Conservation (phyloP, 495 filamentous ascomycete genomes). For the Glonium stellatum region DNA sequence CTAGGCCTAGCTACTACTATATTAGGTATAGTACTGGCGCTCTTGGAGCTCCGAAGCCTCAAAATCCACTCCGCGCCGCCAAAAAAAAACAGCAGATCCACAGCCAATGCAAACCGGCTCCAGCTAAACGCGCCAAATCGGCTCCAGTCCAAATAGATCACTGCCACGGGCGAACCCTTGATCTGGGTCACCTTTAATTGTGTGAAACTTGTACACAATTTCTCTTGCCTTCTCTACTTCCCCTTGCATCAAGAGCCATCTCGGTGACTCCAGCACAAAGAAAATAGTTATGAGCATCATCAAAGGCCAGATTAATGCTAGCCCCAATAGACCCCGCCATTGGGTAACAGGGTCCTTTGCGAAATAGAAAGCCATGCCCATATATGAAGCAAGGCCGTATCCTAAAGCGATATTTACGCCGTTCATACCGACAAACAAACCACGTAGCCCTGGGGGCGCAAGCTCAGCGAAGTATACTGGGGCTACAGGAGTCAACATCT, state of each 20-base stretch:
- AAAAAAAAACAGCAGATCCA: no score
- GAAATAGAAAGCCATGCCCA: conserved; percentile 25
- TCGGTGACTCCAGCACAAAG: conserved; percentile 20
- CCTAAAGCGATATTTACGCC: conserved; percentile 26
- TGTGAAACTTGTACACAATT: conserved; percentile 24
- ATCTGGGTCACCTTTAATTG: conserved; percentile 12
- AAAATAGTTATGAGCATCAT: conserved; percentile 21
- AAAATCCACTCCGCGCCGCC: no score
- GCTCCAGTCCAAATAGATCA: no score
- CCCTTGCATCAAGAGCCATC: conserved; percentile 21
- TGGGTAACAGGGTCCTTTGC: conserved; percentile 5
- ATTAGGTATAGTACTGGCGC: no score
- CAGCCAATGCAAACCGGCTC: no score
- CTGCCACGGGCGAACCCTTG: conserved; percentile 23
- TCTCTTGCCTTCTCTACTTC: conserved; percentile 20
- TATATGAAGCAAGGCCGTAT: conserved; percentile 21
- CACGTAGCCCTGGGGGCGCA: conserved; percentile 20
- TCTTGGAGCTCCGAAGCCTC: no score
- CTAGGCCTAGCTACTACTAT: no score
- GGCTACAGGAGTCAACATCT: conserved; percentile 5
- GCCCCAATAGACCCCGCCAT: conserved; percentile 23
- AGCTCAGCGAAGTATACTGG: conserved; percentile 22
- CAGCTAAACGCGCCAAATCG: no score
- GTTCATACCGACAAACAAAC: conserved; percentile 28
- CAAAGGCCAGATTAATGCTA: conserved; percentile 22